Evolutionary conservation across 441 rosid genomes (phyloP).

Genomic region (Lagerstroemia fauriei): DNA sequence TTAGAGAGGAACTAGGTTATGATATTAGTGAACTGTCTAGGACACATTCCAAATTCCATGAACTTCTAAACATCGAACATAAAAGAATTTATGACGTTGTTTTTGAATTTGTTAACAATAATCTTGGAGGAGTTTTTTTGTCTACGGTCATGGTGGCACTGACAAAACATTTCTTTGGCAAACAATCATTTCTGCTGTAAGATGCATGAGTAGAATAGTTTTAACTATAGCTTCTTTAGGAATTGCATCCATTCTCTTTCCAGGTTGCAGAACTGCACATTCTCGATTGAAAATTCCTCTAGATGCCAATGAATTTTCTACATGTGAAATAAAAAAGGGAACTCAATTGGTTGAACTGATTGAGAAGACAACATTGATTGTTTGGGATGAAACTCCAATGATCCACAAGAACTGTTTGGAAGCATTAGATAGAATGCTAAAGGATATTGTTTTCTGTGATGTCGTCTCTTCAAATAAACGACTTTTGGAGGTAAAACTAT

Average conservation of each 20-base stretch:
- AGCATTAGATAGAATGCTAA: conserved; percentile 11
- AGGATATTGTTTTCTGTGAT: background rate
- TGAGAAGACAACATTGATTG: background rate
- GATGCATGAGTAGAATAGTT: conserved; percentile 1
- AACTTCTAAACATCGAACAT: background rate
- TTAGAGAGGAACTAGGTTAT: background rate
- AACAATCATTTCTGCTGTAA: background rate
- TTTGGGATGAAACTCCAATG: conserved; percentile 32
- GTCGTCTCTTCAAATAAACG: background rate
- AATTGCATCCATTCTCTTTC: background rate
- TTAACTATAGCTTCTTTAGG: conserved; percentile 16
- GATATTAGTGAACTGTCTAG: background rate
- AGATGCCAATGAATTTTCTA: background rate
- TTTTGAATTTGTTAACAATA: background rate
- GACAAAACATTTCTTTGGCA: background rate
- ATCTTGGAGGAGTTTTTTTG: background rate
- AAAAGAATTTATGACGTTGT: background rate
- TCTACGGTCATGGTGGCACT: background rate
- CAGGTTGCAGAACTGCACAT: conserved; percentile 17
- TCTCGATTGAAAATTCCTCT: conserved; percentile 19
- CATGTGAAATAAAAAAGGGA: conserved; percentile 9
- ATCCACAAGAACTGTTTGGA: conserved; percentile 11
- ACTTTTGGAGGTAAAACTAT: background rate
- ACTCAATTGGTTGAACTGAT: background rate
- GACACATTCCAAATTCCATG: too few relatives aligned